Percentiles rank a stretch among this genome's conserved stretches.
These are phyloP conservation scores for Lonicera japonica DNA, from an alignment of 129 eudicot genomes.

Conservation along the genomic window DNA sequence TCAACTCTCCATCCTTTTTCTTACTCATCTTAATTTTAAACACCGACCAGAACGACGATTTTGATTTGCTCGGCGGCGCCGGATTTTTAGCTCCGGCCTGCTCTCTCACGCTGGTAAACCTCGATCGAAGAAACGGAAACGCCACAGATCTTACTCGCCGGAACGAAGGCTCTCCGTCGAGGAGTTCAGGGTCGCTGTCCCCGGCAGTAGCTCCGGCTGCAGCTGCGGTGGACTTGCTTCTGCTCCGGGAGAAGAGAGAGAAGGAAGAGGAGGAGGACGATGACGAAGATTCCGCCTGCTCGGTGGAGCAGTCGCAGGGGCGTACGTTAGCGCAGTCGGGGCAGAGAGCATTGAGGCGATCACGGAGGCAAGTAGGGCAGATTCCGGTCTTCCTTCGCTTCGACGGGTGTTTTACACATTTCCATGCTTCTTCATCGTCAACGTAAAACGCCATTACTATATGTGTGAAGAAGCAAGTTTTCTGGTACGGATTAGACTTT, in stretches of 20 bases:
- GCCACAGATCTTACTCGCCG: slow-evolving; percentile 63
- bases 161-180: slow-evolving; percentile 57
- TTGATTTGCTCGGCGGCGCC: slow-evolving; percentile 16
- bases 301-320: slow-evolving; percentile 56
- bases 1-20: slow-evolving; percentile 5
- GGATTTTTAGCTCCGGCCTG: slow-evolving; percentile 1
- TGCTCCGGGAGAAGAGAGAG: slow-evolving; percentile 2
- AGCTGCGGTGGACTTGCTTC: neutral
- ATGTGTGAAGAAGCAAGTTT: too few relatives aligned
- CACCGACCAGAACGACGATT: slow-evolving; percentile 51
- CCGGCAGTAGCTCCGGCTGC: slow-evolving; percentile 24
- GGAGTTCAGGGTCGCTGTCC: slow-evolving; percentile 27
- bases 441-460: slow-evolving; percentile 42
- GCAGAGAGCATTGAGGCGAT: slow-evolving; percentile 59
- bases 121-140: slow-evolving; percentile 46
- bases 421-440: slow-evolving; percentile 62
- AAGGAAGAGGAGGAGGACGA: slow-evolving; percentile 46
- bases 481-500: too few relatives aligned
- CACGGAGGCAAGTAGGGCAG: slow-evolving; percentile 76
- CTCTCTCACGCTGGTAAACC: slow-evolving; percentile 22
- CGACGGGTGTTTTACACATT: slow-evolving; percentile 73
- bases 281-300: slow-evolving; percentile 33
- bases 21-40: slow-evolving; percentile 35
- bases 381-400: slow-evolving; percentile 63
- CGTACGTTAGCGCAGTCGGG: slow-evolving; percentile 62